Evolutionary conservation across 2,329 filamentous ascomycete species (phyloP), one percentile per base, ranked within the genome.

Genomic region (Teratosphaeria nubilosa): DNA sequence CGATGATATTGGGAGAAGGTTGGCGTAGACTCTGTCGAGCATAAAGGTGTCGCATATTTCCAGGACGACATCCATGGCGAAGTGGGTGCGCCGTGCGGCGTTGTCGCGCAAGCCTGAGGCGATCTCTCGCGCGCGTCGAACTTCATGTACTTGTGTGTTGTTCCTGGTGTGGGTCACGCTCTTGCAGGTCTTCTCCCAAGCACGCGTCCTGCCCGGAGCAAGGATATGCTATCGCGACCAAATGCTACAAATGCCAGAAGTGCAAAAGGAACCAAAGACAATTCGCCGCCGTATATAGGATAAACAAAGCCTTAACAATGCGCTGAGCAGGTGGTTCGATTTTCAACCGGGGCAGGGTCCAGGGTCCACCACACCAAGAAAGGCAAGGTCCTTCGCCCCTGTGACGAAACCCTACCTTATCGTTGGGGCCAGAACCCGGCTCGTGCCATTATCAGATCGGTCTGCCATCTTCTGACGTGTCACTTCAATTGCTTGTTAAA

Each of bases 21-120:
- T 79, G 54, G 91, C 86, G 72, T 95, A 96, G 59, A 88, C 66
- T 65, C 86, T 83, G 76, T 97, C 92, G 74, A 87, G 87, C 63
- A 91, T 68, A 69, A 87, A 90, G 67, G 86, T 89, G 76, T 97
- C 92, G 75, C 84, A 82, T 60, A 91, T 68, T 75, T 96, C 91
- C 64, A 96, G 86, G 52, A 94, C 84, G 76, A 96, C 84, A 80
- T 97, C 92, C 92, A 97, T 96, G 14, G 41, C 20, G 41, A 6
- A 10, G 20, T 20, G 41, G 9, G 41, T 48, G 20, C 16, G 41
- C 20, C 16, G 4, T 48, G 20, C 16, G 16, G 20, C 16, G 41
- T 22, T 20, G 16, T 48, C 20, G n/a, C 41, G 16, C 41, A 41
- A 41, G 27, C 11, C 11, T 37, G 16, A 37, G 11, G 16, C 11